Evolutionary conservation across 1,139 yeast genomes (phyloP), one percentile per base, ranked within the genome.

Genomic region (Geotrichum cucujoidarum): DNA sequence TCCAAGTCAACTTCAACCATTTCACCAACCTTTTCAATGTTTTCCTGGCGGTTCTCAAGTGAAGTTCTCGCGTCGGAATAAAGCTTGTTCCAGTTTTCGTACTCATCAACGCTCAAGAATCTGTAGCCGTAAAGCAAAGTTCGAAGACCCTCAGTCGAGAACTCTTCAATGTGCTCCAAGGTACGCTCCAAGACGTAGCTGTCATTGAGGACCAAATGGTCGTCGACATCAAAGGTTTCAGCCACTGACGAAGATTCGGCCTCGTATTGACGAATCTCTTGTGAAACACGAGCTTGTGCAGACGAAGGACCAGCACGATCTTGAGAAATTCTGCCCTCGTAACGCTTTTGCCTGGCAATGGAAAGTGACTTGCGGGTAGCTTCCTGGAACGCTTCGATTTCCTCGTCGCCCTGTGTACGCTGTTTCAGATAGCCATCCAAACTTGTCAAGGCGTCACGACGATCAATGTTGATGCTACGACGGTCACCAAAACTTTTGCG

Each of bases 81-180:
- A 16, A 78, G 74, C 32, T 63, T 60, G 17, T 78, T 74, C 95
- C 97, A 92, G 3, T 60, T 59, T 4, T 73, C 74, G 61, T 84
- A 90, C 43, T 78, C 85, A 0, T 67, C 63, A 27, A 70, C 67
- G 41, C 76, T 76, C 34, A 94, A 58, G 83, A 92, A 86, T 57
- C 78, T 79, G 66, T 78, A 88, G 1, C 89, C 83, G 63, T 89
- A 94, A 55, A 94, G 65, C 54, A 92, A 74, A 0, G 98, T 94
- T 61, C 99, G 77, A 52, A 92, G 71, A 1, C 99, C 98, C 56
- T 92, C 97, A 0, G 95, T 83, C 0, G 97, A 89, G 63, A 90
- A 92, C 52, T 87, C 95, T 57, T 92, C 97, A 49, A 94, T 77
- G 57, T 94, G 96, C 58, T 87, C 86, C 50, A 92, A 70, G 0